phyloP scores from a whole-genome alignment of 768 basidiomycete species.

The Mycena alexandri region DNA sequence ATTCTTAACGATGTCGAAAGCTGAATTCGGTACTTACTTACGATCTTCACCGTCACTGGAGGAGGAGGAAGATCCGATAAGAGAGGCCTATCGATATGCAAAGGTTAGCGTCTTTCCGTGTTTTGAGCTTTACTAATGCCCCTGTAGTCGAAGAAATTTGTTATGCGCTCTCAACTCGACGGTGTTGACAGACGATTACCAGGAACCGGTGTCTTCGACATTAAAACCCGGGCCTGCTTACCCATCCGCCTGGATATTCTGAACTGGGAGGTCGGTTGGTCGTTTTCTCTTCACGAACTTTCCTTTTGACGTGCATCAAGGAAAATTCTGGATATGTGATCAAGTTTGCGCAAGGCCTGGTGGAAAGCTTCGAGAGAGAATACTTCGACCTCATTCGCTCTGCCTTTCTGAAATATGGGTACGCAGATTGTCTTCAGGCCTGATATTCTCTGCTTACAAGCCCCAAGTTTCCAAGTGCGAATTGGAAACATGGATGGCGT shows the following conservation, averaged over 20 bases:
- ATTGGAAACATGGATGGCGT: slow-evolving; percentile 99
- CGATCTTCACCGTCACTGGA: slow-evolving; percentile 51
- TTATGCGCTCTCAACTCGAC: slow-evolving; percentile 97
- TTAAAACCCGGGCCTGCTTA: slow-evolving; percentile 92
- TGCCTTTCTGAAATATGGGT: slow-evolving; percentile 96
- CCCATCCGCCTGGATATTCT: slow-evolving; percentile 87
- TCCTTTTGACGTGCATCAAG: slow-evolving; percentile 48
- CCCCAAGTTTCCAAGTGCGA: slow-evolving; percentile 88
- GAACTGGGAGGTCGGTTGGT: slow-evolving; percentile 74
- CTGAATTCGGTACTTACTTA: slow-evolving; percentile 71
- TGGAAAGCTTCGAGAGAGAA: slow-evolving; percentile 91
- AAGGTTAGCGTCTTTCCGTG: slow-evolving; percentile 62
- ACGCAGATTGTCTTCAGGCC: slow-evolving; percentile 22
- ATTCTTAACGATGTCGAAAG: slow-evolving; percentile 76
- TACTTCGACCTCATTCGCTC: slow-evolving; percentile 95
- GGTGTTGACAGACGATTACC: slow-evolving; percentile 85
- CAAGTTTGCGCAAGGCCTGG: slow-evolving; percentile 66
- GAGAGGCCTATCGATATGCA: slow-evolving; percentile 90
- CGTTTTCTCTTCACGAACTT: neutral
- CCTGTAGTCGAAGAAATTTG: slow-evolving; percentile 66
- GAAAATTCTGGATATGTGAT: slow-evolving; percentile 88
- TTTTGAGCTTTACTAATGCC: neutral
- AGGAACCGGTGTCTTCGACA: slow-evolving; percentile 93
- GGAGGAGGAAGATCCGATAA: slow-evolving; percentile 50
- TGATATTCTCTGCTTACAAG: slow-evolving; percentile 10